These are phyloP conservation scores for Phytophthora vignae DNA, from an alignment of 352 stramenopile species.

Conservation along the genomic window DNA sequence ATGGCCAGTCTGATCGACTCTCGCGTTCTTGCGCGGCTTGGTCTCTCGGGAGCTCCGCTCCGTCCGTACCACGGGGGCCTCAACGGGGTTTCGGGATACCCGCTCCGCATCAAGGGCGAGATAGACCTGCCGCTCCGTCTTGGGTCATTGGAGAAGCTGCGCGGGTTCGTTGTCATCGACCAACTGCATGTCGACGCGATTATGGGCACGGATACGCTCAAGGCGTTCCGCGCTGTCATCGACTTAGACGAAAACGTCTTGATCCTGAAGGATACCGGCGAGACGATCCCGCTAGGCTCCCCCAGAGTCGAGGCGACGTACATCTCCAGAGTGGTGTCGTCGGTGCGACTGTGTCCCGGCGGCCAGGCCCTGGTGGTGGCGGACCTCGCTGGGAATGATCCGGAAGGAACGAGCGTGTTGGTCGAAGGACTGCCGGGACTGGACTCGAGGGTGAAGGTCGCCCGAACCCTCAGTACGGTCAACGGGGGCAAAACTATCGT, in stretches of 20 bases:
- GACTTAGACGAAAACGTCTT: slow-evolving; percentile 1
- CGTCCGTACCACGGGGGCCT: too few relatives aligned
- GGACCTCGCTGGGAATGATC: background rate
- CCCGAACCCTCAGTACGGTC: slow-evolving; percentile 6
- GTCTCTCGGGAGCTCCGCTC: too few relatives aligned
- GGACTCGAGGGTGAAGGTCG: background rate
- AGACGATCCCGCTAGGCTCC: slow-evolving; percentile 9
- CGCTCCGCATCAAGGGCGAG: too few relatives aligned
- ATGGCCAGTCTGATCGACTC: too few relatives aligned
- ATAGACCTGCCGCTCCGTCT: too few relatives aligned
- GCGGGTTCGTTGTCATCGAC: background rate
- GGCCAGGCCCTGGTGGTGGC: background rate
- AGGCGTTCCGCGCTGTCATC: slow-evolving; percentile 7
- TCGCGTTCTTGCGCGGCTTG: too few relatives aligned
- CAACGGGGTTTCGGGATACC: too few relatives aligned
- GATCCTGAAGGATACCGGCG: slow-evolving; percentile 4
- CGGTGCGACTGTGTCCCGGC: background rate
- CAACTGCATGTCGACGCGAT: background rate
- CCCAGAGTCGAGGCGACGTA: background rate
- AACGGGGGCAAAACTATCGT: background rate
- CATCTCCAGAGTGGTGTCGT: background rate
- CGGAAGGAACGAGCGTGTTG: background rate
- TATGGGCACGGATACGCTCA: slow-evolving; percentile 2
- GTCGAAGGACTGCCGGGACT: background rate
- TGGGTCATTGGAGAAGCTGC: too few relatives aligned